These are phyloP conservation scores for Hirsutella rhossiliensis DNA, from an alignment of 2,329 filamentous ascomycete species.

Conservation along the genomic window DNA sequence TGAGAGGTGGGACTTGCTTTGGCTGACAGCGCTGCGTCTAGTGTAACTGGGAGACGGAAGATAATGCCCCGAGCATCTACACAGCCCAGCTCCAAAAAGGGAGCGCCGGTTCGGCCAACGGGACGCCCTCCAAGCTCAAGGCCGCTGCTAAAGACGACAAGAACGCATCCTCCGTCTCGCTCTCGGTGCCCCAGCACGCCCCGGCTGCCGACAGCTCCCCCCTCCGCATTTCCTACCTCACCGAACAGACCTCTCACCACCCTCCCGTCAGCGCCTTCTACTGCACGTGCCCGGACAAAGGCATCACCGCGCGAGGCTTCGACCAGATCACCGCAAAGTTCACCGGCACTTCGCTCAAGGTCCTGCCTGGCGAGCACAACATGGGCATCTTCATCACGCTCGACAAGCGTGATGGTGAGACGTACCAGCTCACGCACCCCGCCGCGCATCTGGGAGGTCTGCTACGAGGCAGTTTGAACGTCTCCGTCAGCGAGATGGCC, in stretches of 20 bases:
- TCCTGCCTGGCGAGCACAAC: conserved; percentile 86
- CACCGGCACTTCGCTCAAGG: conserved; percentile 87
- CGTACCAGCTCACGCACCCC: conserved; percentile 90
- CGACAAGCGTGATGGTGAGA: conserved; percentile 68
- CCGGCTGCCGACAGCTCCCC: conserved; percentile 31
- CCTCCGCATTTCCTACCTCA: conserved; percentile 86
- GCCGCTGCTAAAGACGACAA: conserved; percentile 30
- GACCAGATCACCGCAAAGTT: conserved; percentile 97
- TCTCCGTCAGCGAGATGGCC: conserved; percentile 82
- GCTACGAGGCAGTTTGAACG: conserved; percentile 72
- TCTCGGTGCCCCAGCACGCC: conserved; percentile 37
- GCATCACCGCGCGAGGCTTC: conserved; percentile 77
- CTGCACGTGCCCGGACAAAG: conserved; percentile 83
- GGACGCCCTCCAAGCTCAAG: conserved; percentile 35
- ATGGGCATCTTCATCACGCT: conserved; percentile 89
- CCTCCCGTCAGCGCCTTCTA: conserved; percentile 95
- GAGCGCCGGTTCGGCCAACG: conserved; percentile 22
- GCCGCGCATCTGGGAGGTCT: conserved; percentile 86
- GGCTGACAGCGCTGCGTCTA: conserved; percentile 20
- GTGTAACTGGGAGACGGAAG: conserved; percentile 92
- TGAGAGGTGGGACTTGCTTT: neutral
- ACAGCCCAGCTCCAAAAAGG: conserved; percentile 28
- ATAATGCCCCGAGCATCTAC: conserved; percentile 56
- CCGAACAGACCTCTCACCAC: conserved; percentile 96
- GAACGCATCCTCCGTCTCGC: conserved; percentile 33